phyloP scores from a whole-genome alignment of 108 stramenopile species.

The Poteriospumella lacustris region DNA sequence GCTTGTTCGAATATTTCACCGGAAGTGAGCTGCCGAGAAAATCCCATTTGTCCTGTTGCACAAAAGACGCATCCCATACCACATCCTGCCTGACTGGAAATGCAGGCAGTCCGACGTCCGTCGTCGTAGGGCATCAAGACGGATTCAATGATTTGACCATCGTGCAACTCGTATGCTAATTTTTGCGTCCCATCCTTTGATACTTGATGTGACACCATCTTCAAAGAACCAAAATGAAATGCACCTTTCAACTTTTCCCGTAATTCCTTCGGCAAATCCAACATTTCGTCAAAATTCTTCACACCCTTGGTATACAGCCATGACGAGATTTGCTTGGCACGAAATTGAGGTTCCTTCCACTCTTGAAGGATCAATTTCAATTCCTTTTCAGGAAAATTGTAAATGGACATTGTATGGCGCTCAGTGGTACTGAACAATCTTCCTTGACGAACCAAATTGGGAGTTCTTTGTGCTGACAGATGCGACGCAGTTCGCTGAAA shows the following conservation, averaged over 20 bases:
- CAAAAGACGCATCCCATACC: constrained; percentile 87
- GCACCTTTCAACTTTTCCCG: constrained; percentile 55
- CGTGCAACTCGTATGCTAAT: constrained; percentile 73
- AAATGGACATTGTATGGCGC: no score
- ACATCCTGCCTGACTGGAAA: constrained; percentile 90
- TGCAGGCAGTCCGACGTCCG: constrained; percentile 89
- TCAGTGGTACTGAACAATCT: no score
- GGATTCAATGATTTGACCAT: constrained; percentile 87
- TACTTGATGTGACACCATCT: constrained; percentile 60
- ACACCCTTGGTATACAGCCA: constrained; percentile 74
- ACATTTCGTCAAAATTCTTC: constrained; percentile 68
- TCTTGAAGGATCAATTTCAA: neutral
- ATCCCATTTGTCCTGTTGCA: constrained; percentile 93
- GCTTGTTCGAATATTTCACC: constrained; percentile 89
- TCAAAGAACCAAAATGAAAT: constrained; percentile 56
- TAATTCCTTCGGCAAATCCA: constrained; percentile 68
- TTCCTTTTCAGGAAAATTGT: neutral
- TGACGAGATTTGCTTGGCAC: constrained; percentile 73
- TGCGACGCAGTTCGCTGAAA: no score
- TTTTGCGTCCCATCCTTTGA: constrained; percentile 84
- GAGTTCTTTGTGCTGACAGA: no score
- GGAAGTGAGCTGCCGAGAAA: constrained; percentile 75
- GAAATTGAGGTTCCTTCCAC: constrained; percentile 60
- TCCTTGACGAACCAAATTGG: no score
- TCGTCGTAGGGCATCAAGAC: constrained; percentile 95